These are phyloP conservation scores for Globisporangium lucens DNA, from an alignment of 352 stramenopile genomes.

Conservation along the genomic window DNA sequence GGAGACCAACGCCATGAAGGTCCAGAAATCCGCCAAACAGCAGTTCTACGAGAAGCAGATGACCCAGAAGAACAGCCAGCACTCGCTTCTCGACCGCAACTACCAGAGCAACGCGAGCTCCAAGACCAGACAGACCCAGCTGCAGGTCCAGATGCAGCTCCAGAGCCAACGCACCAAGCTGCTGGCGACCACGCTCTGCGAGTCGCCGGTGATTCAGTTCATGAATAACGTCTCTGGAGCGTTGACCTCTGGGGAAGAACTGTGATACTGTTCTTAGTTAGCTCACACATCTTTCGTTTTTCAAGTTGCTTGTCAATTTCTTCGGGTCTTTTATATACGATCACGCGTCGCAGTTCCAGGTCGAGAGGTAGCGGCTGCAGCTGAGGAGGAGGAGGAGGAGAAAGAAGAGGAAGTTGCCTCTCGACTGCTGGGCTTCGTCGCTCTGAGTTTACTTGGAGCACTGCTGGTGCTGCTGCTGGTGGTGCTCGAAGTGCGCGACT, in stretches of 20 bases:
- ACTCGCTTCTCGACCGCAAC: conserved; percentile 65
- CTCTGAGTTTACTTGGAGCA: not conserved
- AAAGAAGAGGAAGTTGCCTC: not conserved
- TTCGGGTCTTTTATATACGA: conserved; percentile 1
- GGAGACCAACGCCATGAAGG: conserved; percentile 29
- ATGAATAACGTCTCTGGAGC: not conserved
- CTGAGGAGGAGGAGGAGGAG: conserved; percentile 8
- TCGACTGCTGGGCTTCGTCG: conserved; percentile 1
- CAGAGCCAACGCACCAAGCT: conserved; percentile 30
- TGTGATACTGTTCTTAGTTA: too few relatives aligned
- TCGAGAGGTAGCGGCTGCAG: conserved; percentile 3
- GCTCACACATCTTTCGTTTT: not conserved
- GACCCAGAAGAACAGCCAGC: conserved; percentile 43
- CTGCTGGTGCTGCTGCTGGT: not conserved
- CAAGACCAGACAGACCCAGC: conserved; percentile 58
- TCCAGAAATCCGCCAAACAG: conserved; percentile 55
- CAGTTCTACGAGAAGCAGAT: conserved; percentile 69
- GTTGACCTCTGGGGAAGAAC: too few relatives aligned
- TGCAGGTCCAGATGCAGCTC: conserved; percentile 29
- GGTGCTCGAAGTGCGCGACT: conserved; percentile 15
- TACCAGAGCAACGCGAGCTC: conserved; percentile 41
- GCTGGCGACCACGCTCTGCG: conserved; percentile 2
- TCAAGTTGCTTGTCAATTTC: not conserved
- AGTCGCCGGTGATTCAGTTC: conserved; percentile 11
- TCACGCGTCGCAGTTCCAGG: conserved; percentile 18